These are phyloP conservation scores for Leersia perrieri DNA, from an alignment of 176 grass and related monocot species.

Conservation along the genomic window DNA sequence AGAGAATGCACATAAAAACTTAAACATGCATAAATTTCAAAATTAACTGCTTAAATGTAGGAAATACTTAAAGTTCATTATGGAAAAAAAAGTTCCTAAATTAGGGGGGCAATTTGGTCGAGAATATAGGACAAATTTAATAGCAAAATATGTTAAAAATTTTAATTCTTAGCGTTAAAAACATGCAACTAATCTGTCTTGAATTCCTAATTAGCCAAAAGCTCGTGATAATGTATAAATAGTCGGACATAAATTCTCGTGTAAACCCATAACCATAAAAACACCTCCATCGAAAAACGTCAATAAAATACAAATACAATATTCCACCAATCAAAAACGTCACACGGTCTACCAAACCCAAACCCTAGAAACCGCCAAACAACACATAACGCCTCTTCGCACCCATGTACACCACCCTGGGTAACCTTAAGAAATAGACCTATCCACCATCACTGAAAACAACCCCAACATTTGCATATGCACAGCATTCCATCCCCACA, in stretches of 20 bases:
- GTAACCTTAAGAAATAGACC: not conserved
- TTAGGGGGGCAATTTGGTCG: too few species aligned
- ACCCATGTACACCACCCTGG: not conserved
- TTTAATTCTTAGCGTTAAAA: not conserved
- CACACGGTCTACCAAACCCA: not conserved
- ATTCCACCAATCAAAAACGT: not conserved
- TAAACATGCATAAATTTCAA: not conserved
- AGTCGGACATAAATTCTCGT: not conserved
- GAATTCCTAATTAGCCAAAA: not conserved
- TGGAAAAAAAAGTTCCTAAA: not conserved
- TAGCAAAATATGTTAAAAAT: not conserved
- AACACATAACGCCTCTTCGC: accelerated
- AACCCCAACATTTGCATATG: slow-evolving; percentile 6
- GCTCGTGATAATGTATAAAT: not conserved
- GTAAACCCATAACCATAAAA: not conserved
- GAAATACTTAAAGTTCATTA: not conserved
- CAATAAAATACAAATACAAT: not conserved
- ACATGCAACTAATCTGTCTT: not conserved
- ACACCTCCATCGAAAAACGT: not conserved
- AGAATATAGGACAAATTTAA: too few species aligned
- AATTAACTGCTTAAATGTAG: too few species aligned
- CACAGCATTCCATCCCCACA: not conserved
- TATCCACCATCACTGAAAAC: slow-evolving; percentile 7
- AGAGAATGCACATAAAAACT: not conserved
- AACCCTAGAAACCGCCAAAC: not conserved